Conservation (phyloP, 176 grass and related monocot species). For the Avena eriantha region DNA sequence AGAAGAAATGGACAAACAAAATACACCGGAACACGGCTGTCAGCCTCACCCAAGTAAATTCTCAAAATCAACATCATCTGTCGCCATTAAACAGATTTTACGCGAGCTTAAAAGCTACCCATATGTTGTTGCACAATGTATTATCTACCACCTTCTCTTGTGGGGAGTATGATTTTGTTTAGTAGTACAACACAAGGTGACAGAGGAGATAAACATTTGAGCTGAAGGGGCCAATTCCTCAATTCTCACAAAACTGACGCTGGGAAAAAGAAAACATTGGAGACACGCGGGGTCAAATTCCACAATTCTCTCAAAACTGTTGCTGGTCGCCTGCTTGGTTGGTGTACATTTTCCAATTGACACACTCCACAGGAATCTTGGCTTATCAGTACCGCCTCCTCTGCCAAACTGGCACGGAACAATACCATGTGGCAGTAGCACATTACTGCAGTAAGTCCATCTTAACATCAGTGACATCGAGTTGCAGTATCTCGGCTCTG, state of each 20-base stretch:
- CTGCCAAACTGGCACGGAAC: neutral
- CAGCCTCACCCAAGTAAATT: neutral
- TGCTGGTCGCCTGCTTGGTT: neutral
- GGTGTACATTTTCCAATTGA: neutral
- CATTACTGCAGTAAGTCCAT: constrained; percentile 69
- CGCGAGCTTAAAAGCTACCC: neutral
- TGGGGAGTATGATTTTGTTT: neutral
- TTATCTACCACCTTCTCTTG: neutral
- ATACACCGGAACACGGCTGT: neutral
- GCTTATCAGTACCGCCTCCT: neutral
- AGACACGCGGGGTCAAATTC: neutral
- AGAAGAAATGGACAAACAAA: neutral
- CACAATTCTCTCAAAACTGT: neutral
- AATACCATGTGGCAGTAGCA: neutral
- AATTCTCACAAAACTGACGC: neutral
- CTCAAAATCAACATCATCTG: neutral
- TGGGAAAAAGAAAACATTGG: neutral
- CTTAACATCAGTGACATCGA: constrained; percentile 91
- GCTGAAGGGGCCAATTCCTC: neutral
- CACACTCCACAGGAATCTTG: neutral
- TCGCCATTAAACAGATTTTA: neutral
- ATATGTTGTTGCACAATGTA: neutral
- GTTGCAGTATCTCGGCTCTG: constrained; percentile 87
- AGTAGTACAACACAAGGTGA: neutral
- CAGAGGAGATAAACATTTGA: too few relatives aligned